Base-by-base conservation (phyloP, 495 filamentous ascomycete species). In the Podospora tetraspora region DNA sequence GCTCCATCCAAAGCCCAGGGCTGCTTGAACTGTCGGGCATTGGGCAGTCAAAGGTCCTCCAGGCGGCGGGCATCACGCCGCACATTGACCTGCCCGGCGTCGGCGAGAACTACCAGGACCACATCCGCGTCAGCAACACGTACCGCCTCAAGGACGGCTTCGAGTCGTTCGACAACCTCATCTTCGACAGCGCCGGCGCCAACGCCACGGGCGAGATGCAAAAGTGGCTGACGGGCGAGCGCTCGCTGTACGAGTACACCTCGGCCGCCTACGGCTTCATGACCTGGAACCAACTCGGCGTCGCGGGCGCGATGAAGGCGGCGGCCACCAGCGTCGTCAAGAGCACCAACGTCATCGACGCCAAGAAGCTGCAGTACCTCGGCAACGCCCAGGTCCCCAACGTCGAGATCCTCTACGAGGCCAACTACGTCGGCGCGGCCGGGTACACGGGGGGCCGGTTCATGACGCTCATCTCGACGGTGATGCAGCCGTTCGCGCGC, bases 21-120 rank as follows among this genome's bases (percentile, higher is more conserved):
- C 74, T 89, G 12, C 78, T 88, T 11, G 86, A 89, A 73, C 75
- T 84, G 0, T 90, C 87, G 0, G 86, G 87, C 9, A 77, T 89
- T 63, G 87, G 86, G 56, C 69, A 75, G 32, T 22, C 63, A 3
- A 59, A 62, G 12, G 69, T 85, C 21, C 72, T 86, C 3, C 56
- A 75, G 13, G 65, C 74, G 3, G 78, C 80, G 27, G 70, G 74
- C 6, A 82, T 87, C 34, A 69, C 75, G 1, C 68, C 78, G 5
- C 72, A 77, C 11, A 61, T 80, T 0, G 77, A 83, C 70, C 73
- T 84, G 1, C 81, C 84, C 1, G 84, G 83, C 27, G 84, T 85
- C 25, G 84, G 84, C 25, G 79, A 83, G 68, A 84, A 84, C 68
- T 76, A 80, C 65, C 82, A 85, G 66, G 84, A 86, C 67, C 84